These are phyloP conservation scores for Ustilago esculenta DNA, from an alignment of 1,284 basidiomycete species.

Conservation along the genomic window DNA sequence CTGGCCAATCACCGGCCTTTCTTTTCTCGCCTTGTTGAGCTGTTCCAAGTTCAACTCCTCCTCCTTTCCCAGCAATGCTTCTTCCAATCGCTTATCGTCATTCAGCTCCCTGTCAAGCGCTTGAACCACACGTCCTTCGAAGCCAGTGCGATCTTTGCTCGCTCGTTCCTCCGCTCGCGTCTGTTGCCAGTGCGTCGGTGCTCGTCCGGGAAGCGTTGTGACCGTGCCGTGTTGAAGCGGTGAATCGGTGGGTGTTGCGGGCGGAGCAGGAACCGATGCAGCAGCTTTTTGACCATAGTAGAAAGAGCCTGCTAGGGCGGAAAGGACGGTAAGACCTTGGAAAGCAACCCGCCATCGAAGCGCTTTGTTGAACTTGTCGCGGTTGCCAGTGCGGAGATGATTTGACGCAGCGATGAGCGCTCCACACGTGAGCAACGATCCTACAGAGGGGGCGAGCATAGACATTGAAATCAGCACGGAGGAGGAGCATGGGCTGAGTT, in stretches of 20 bases:
- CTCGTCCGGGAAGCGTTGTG: conserved; percentile 36
- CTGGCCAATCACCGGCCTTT: conserved; percentile 37
- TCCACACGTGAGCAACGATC: conserved; percentile 58
- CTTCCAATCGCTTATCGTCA: conserved; percentile 42
- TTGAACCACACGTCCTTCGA: conserved; percentile 23
- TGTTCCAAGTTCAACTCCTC: conserved; percentile 16
- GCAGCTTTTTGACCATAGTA: conserved; percentile 53
- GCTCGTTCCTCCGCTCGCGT: conserved; percentile 33
- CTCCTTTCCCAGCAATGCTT: conserved; percentile 46
- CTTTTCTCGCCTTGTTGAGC: conserved; percentile 14
- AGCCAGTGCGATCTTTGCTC: conserved; percentile 21
- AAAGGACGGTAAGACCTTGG: conserved; percentile 63
- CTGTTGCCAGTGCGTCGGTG: conserved; percentile 42
- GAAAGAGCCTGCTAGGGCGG: conserved; percentile 57
- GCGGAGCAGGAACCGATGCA: conserved; percentile 28
- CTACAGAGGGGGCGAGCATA: conserved; percentile 13
- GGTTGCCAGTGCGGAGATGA: conserved; percentile 62
- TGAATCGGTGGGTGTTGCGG: conserved; percentile 5
- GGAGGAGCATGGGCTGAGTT: no score
- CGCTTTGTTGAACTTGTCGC: conserved; percentile 59
- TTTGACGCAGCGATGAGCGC: conserved; percentile 62
- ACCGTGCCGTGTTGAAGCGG: conserved; percentile 28
- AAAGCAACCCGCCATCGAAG: conserved; percentile 65
- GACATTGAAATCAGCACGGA: no score
- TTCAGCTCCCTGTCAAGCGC: conserved; percentile 32